Percentiles rank a stretch among this genome's conserved stretches.
Evolutionary conservation across 1,284 basidiomycete genomes (phyloP).

Genomic region (Erythrobasidium hasegawianum): DNA sequence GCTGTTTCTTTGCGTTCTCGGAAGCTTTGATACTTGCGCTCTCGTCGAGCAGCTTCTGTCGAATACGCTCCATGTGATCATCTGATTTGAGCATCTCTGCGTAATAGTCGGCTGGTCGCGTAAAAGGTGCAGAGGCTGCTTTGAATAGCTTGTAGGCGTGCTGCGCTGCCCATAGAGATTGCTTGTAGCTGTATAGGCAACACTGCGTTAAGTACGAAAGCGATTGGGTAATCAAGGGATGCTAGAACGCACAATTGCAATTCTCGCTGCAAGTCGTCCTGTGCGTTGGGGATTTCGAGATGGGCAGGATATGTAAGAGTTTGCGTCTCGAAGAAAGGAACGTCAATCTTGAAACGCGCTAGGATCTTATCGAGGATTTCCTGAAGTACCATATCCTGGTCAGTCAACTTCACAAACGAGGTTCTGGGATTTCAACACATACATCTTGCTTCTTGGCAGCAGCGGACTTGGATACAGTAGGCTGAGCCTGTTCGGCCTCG

Average conservation of each 20-base stretch:
- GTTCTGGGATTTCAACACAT: background rate
- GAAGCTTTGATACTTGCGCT: constrained; percentile 80
- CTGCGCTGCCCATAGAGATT: constrained; percentile 78
- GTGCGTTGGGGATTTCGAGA: constrained; percentile 62
- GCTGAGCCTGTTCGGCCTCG: constrained; percentile 1
- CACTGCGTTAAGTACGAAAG: background rate
- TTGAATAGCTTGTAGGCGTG: constrained; percentile 68
- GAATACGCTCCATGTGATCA: constrained; percentile 94
- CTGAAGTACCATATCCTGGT: too few species aligned
- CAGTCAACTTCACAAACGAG: too few species aligned
- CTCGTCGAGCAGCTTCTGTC: constrained; percentile 86
- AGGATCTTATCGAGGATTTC: constrained; percentile 75
- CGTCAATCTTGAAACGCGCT: constrained; percentile 70
- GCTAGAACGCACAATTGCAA: constrained; percentile 76
- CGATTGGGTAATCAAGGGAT: too few species aligned
- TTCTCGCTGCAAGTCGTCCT: constrained; percentile 88
- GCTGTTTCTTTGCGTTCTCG: constrained; percentile 85
- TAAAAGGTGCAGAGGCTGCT: constrained; percentile 76
- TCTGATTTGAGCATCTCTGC: constrained; percentile 99
- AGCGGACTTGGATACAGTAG: background rate
- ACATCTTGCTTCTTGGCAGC: constrained; percentile 30
- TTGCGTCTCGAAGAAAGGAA: constrained; percentile 82
- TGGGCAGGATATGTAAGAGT: constrained; percentile 67
- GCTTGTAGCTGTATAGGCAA: constrained; percentile 73
- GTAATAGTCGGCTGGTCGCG: constrained; percentile 91